A percentile compares a stretch with the other conserved stretches of the same genome.
These are phyloP conservation scores for Starmerella geochares DNA, from an alignment of 805 yeast genomes.

Conservation along the genomic window DNA sequence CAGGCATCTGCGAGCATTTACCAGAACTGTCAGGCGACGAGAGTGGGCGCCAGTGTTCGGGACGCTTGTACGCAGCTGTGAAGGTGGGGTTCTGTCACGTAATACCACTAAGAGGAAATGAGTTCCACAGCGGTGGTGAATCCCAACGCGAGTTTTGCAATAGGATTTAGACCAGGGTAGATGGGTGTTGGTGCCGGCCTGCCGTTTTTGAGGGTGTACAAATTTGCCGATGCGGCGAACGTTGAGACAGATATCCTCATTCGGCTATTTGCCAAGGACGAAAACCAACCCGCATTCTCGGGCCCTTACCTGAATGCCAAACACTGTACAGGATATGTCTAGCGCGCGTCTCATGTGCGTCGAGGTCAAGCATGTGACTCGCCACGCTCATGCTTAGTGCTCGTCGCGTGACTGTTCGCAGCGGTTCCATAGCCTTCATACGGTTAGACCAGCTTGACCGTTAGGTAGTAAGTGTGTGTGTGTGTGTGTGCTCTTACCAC, in stretches of 20 bases:
- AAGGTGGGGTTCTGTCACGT: conserved; percentile 6
- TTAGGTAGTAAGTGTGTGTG: too few relatives aligned
- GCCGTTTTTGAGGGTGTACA: neutral
- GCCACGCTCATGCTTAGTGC: neutral
- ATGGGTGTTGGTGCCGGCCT: too few relatives aligned
- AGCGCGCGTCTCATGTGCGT: too few relatives aligned
- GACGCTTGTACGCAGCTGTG: neutral
- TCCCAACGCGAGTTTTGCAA: too few relatives aligned
- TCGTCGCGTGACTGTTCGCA: neutral
- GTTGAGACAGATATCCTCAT: too few relatives aligned
- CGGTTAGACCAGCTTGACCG: too few relatives aligned
- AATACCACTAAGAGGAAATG: neutral
- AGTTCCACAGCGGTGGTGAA: neutral
- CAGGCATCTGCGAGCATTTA: conserved; percentile 12
- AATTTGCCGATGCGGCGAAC: neutral
- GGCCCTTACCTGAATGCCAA: neutral
- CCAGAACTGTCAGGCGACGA: neutral
- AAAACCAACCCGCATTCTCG: neutral
- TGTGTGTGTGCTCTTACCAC: too few relatives aligned
- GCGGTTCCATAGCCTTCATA: conserved; percentile 1
- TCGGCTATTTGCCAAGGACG: neutral
- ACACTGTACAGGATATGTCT: neutral
- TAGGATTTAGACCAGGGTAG: too few relatives aligned
- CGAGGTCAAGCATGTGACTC: neutral
- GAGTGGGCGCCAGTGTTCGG: neutral